These are phyloP conservation scores for Heterobasidion parviporum DNA, from an alignment of 1,284 basidiomycete species.

Conservation along the genomic window DNA sequence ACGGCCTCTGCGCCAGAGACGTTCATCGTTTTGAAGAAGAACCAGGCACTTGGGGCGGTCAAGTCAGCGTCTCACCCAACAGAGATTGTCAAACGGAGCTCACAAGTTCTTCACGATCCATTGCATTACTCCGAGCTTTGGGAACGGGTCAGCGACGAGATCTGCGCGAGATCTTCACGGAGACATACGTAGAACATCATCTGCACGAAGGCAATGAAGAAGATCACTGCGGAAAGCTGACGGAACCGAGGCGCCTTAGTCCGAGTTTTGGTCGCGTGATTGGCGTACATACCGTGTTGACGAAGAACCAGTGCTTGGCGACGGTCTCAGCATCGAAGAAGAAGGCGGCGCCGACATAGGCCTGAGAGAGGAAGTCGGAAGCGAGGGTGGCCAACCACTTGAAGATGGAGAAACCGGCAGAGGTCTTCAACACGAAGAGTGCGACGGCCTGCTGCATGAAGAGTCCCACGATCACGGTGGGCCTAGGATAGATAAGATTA, in stretches of 20 bases:
- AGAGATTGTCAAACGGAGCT: conserved; percentile 16
- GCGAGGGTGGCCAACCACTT: conserved; percentile 74
- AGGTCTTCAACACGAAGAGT: conserved; percentile 77
- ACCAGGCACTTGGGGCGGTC: conserved; percentile 57
- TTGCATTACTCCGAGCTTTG: conserved; percentile 73
- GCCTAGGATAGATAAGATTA: conserved; percentile 34
- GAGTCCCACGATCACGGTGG: conserved; percentile 78
- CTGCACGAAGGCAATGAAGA: conserved; percentile 84
- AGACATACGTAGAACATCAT: conserved; percentile 67
- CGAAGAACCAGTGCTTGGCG: conserved; percentile 71
- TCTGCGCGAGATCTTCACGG: not conserved
- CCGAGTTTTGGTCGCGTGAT: conserved; percentile 1
- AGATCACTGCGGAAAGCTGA: conserved; percentile 70
- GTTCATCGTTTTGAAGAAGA: conserved; percentile 87
- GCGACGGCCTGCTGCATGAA: conserved; percentile 79
- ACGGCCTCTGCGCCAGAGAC: conserved; percentile 88
- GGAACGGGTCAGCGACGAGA: no score
- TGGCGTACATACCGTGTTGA: conserved; percentile 46
- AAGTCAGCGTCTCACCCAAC: not conserved
- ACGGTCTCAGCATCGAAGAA: conserved; percentile 67
- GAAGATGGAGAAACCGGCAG: conserved; percentile 76
- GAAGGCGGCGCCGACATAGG: conserved; percentile 60
- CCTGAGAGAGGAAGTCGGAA: conserved; percentile 61
- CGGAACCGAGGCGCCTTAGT: conserved; percentile 5
- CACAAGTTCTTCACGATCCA: conserved; percentile 80